Conservation (phyloP, 139 green algal genomes). For the Closterium sp. region DNA sequence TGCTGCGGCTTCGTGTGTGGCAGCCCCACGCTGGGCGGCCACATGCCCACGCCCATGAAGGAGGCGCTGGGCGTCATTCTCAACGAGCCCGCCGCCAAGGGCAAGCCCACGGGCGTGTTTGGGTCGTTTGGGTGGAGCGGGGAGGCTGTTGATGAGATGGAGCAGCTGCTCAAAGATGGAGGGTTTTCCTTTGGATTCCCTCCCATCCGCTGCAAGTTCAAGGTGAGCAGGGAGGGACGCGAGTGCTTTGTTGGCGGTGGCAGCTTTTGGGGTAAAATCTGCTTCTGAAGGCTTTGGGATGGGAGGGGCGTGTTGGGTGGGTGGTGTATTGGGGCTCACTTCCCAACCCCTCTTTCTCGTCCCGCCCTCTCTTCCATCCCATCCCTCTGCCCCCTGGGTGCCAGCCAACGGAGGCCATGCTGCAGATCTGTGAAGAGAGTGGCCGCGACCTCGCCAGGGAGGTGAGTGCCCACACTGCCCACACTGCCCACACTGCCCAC, state of each 20-base stretch:
- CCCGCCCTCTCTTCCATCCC: not conserved
- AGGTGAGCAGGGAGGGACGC: slow-evolving; percentile 57
- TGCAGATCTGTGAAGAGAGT: slow-evolving; percentile 82
- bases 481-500: not conserved
- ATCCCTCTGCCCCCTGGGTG: not conserved
- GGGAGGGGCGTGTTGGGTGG: slow-evolving; percentile 68
- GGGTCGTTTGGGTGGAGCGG: slow-evolving; percentile 94
- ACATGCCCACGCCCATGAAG: slow-evolving; percentile 91
- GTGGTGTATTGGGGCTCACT: too few species aligned
- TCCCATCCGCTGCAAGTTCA: slow-evolving; percentile 87
- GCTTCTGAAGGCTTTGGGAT: too few species aligned
- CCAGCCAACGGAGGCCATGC: slow-evolving; percentile 70
- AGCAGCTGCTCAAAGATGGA: slow-evolving; percentile 70
- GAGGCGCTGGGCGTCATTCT: slow-evolving; percentile 82
- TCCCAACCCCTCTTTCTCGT: not conserved
- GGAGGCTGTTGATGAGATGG: slow-evolving; percentile 74
- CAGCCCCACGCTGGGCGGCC: slow-evolving; percentile 87
- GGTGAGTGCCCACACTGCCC: slow-evolving; percentile 51
- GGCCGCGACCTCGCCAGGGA: slow-evolving; percentile 79
- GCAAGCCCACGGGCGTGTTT: slow-evolving; percentile 89
- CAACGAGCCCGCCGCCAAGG: slow-evolving; percentile 57
- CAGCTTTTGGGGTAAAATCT: too few species aligned
- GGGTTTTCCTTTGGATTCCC: slow-evolving; percentile 87
- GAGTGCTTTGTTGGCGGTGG: slow-evolving; percentile 68
- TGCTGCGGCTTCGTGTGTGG: slow-evolving; percentile 86